These are phyloP conservation scores for Colletotrichum tamarilloi DNA, from an alignment of 2,329 filamentous ascomycete genomes.

Conservation along the genomic window DNA sequence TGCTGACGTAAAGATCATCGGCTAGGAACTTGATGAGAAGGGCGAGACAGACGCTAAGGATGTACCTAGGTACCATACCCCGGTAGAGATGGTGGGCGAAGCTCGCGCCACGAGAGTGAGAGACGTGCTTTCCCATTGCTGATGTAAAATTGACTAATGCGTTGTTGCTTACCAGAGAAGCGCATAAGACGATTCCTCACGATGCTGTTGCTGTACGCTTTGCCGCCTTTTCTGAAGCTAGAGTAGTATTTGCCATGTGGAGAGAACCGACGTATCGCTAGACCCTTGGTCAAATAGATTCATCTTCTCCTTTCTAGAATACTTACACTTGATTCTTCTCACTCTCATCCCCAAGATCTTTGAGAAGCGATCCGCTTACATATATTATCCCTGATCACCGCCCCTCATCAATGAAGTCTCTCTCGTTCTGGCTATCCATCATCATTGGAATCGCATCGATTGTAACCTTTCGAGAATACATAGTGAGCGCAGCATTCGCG, in stretches of 20 bases:
- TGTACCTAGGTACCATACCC: background rate
- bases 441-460: constrained; percentile 45
- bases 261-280: background rate
- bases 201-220: background rate
- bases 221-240: background rate
- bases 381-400: constrained; percentile 2
- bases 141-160: constrained; percentile 45
- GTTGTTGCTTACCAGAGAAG: constrained; percentile 30
- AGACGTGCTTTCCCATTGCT: constrained; percentile 34
- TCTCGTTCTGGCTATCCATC: constrained; percentile 43
- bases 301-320: background rate
- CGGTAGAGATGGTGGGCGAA: background rate
- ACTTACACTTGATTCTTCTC: background rate
- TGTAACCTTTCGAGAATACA: constrained; percentile 40
- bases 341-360: background rate
- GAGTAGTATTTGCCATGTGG: background rate
- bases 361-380: constrained; percentile 8
- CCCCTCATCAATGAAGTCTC: constrained; percentile 43
- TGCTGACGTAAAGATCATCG: background rate
- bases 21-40: background rate
- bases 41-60: background rate
- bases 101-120: background rate
- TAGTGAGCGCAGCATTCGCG: constrained; percentile 38
- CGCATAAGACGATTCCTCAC: constrained; percentile 12
- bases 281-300: constrained; percentile 1